A percentile compares a stretch with the other conserved stretches of the same genome.
Evolutionary conservation across 805 yeast genomes (phyloP).

Genomic region (Grigorovia jiainica): DNA sequence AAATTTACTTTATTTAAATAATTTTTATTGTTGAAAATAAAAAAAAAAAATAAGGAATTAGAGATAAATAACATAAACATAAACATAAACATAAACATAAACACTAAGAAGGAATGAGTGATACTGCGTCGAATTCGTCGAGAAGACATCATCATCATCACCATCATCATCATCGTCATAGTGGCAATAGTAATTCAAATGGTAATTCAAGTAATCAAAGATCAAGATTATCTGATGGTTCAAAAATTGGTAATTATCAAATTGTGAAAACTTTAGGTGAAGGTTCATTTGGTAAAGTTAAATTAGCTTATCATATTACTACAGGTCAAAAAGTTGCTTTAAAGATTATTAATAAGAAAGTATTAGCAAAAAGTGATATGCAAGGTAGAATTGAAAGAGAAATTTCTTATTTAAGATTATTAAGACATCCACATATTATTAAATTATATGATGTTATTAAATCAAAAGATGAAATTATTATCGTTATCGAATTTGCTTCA

Average conservation of each 20-base stretch:
- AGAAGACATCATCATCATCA: slow-evolving; percentile 5
- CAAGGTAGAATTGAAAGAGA: slow-evolving; percentile 94
- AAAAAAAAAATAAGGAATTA: too few species aligned
- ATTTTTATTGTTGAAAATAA: too few species aligned
- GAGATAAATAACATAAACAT: too few species aligned
- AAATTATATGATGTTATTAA: slow-evolving; percentile 92
- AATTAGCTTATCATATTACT: slow-evolving; percentile 77
- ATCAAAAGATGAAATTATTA: slow-evolving; percentile 88
- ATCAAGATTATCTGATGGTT: slow-evolving; percentile 25
- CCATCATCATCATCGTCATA: slow-evolving; percentile 18
- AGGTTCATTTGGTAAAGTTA: slow-evolving; percentile 95
- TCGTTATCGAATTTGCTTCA: slow-evolving; percentile 97
- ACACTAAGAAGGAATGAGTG: neutral
- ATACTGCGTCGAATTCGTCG: slow-evolving; percentile 1
- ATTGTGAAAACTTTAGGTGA: slow-evolving; percentile 89
- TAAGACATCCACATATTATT: slow-evolving; percentile 94
- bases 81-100: too few species aligned
- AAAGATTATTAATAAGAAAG: slow-evolving; percentile 85
- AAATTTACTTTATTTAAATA: too few species aligned
- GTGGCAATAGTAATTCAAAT: slow-evolving; percentile 12
- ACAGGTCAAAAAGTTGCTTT: slow-evolving; percentile 91
- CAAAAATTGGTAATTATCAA: slow-evolving; percentile 83
- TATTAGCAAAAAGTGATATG: slow-evolving; percentile 91
- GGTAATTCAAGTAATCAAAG: slow-evolving; percentile 7
- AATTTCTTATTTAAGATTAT: slow-evolving; percentile 74